Conservation (phyloP, 331 rosid species). For the Phaseolus coccineus region DNA sequence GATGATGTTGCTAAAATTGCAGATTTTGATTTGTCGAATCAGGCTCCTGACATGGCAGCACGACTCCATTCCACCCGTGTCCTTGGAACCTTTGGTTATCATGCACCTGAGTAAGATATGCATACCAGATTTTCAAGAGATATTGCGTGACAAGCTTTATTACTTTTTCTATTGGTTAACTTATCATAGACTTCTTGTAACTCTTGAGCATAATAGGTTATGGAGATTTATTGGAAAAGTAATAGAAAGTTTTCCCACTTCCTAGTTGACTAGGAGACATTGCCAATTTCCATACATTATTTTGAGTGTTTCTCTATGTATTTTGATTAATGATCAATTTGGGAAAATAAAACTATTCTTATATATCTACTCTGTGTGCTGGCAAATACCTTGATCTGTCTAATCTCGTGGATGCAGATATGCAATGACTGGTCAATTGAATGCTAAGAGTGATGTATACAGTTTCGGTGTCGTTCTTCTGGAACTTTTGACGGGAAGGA, state of each 20-base stretch:
- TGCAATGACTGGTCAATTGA: constrained; percentile 95
- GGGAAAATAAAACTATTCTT: constrained; percentile 14
- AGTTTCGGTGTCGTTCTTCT: constrained; percentile 91
- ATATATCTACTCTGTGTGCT: neutral
- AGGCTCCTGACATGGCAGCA: constrained; percentile 96
- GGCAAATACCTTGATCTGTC: constrained; percentile 27
- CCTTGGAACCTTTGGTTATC: constrained; percentile 93
- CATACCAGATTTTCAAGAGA: neutral
- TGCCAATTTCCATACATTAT: neutral
- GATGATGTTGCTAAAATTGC: constrained; percentile 88
- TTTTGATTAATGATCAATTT: constrained; percentile 9
- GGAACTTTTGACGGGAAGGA: constrained; percentile 88
- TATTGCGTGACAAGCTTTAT: constrained; percentile 24
- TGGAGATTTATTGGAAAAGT: constrained; percentile 24
- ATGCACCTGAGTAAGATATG: constrained; percentile 88
- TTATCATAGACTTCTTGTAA: neutral
- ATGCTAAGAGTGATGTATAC: constrained; percentile 89
- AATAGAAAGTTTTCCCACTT: constrained; percentile 9
- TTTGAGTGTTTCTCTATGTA: constrained; percentile 1
- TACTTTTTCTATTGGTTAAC: neutral
- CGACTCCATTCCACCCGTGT: constrained; percentile 95
- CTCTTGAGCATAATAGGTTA: constrained; percentile 26
- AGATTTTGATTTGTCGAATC: constrained; percentile 91
- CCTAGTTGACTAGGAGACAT: neutral
- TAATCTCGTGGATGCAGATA: constrained; percentile 62